Percentiles rank a stretch among this genome's conserved stretches.
phyloP scores from a whole-genome alignment of 768 basidiomycete species.

The Russula lepida region DNA sequence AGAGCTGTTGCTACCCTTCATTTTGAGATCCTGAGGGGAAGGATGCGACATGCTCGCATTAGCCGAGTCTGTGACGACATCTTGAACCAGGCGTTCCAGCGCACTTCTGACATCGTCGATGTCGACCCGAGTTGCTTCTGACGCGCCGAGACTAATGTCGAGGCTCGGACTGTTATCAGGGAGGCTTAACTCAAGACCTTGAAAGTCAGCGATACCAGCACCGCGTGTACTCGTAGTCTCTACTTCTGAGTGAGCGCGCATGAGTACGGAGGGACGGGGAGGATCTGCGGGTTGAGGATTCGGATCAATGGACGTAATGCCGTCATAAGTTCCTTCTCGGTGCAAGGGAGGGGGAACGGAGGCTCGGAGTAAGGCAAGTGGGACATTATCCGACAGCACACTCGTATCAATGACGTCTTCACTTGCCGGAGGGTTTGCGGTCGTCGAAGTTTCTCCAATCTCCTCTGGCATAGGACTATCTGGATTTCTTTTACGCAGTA shows the following conservation, averaged over 20 bases:
- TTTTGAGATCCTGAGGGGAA: conserved; percentile 17
- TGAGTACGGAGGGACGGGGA: conserved; percentile 25
- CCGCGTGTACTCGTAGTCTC: conserved; percentile 10
- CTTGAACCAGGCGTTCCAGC: conserved; percentile 34
- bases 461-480: conserved; percentile 33
- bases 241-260: conserved; percentile 24
- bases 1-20: conserved; percentile 18
- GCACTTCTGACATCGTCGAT: conserved; percentile 33
- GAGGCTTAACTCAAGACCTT: conserved; percentile 23
- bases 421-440: neutral
- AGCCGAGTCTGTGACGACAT: conserved; percentile 25
- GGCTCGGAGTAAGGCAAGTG: neutral
- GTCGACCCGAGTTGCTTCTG: conserved; percentile 21
- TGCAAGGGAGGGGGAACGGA: neutral
- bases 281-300: conserved; percentile 29
- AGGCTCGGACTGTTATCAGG: neutral
- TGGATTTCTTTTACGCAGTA: conserved; percentile 37
- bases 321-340: conserved; percentile 26
- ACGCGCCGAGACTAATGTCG: conserved; percentile 6
- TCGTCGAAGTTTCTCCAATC: neutral
- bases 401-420: conserved; percentile 2
- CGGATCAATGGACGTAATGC: conserved; percentile 29
- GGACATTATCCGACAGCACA: neutral
- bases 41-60: neutral
- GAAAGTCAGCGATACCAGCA: conserved; percentile 14